Percentiles rank a stretch among this genome's conserved stretches.
These are phyloP conservation scores for Phaeosphaeriaceae sp. DNA, from an alignment of 2,329 filamentous ascomycete species.

Conservation along the genomic window DNA sequence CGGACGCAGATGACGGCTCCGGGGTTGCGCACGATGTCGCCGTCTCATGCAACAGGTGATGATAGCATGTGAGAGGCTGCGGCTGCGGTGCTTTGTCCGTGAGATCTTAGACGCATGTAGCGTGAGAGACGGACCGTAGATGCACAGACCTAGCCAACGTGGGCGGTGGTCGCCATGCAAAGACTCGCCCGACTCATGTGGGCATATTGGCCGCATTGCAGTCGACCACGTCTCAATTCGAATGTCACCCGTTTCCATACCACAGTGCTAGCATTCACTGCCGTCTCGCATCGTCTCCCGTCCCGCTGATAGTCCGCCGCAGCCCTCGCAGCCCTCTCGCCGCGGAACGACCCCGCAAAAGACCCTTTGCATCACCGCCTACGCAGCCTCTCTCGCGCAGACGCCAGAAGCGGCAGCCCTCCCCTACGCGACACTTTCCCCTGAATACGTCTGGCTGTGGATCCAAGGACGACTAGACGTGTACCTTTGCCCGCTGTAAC, in stretches of 20 bases:
- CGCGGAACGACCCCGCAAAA: slow-evolving; percentile 9
- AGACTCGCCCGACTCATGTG: slow-evolving; percentile 21
- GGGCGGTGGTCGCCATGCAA: slow-evolving; percentile 19
- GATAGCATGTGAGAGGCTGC: neutral
- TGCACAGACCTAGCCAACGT: neutral
- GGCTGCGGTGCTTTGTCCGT: neutral
- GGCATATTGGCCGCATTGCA: slow-evolving; percentile 11
- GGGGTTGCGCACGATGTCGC: neutral
- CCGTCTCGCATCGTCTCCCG: slow-evolving; percentile 10
- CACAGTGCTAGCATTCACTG: slow-evolving; percentile 3
- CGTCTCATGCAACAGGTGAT: neutral
- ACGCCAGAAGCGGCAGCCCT: slow-evolving; percentile 5
- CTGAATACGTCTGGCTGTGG: neutral
- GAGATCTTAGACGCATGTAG: slow-evolving; percentile 8
- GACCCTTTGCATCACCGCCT: slow-evolving; percentile 22
- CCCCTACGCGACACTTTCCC: slow-evolving; percentile 2
- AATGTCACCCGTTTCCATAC: slow-evolving; percentile 1
- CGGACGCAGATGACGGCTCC: neutral
- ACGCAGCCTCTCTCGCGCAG: slow-evolving; percentile 11
- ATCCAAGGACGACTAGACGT: neutral
- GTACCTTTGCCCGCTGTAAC: neutral
- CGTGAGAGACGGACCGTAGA: slow-evolving; percentile 11
- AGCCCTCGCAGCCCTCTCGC: neutral
- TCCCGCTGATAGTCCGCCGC: neutral
- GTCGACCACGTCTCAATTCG: slow-evolving; percentile 9